phyloP scores from a whole-genome alignment of 2,329 filamentous ascomycete genomes.

The Pseudocercospora crystallina region DNA sequence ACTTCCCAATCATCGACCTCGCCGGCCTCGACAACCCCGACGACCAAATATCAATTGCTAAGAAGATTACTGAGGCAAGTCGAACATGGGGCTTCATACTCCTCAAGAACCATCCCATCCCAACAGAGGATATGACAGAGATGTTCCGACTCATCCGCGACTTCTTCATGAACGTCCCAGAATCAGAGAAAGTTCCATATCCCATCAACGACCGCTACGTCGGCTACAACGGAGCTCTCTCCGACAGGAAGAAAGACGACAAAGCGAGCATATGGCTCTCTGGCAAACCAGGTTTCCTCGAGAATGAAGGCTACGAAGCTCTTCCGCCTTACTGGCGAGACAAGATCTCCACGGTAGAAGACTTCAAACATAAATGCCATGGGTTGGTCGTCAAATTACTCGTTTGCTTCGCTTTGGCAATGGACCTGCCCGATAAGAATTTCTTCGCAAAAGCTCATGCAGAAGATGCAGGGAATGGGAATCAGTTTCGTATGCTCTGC shows the following conservation, averaged over 20 bases:
- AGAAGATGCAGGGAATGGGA: too few relatives aligned
- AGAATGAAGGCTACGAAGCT: constrained; percentile 1
- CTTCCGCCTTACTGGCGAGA: constrained; percentile 26
- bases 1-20: constrained; percentile 18
- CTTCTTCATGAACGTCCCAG: constrained; percentile 8
- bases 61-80: constrained; percentile 16
- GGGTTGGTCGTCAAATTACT: constrained; percentile 23
- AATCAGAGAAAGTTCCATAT: constrained; percentile 14
- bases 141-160: constrained; percentile 15
- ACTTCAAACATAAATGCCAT: constrained; percentile 26
- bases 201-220: constrained; percentile 23
- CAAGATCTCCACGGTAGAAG: constrained; percentile 20
- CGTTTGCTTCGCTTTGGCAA: constrained; percentile 17
- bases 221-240: constrained; percentile 22
- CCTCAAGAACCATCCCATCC: constrained; percentile 18
- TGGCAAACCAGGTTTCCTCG: constrained; percentile 19
- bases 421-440: constrained; percentile 11
- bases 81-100: constrained; percentile 20
- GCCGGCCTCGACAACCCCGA: constrained; percentile 7
- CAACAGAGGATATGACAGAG: constrained; percentile 6
- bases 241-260: constrained; percentile 25
- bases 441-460: too few relatives aligned
- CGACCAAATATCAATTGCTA: constrained; percentile 10
- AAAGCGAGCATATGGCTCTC: constrained; percentile 28
- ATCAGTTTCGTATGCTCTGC: too few relatives aligned